Base-by-base conservation (phyloP, 1,284 basidiomycete genomes). In the Hypsizygus ulmarius region DNA sequence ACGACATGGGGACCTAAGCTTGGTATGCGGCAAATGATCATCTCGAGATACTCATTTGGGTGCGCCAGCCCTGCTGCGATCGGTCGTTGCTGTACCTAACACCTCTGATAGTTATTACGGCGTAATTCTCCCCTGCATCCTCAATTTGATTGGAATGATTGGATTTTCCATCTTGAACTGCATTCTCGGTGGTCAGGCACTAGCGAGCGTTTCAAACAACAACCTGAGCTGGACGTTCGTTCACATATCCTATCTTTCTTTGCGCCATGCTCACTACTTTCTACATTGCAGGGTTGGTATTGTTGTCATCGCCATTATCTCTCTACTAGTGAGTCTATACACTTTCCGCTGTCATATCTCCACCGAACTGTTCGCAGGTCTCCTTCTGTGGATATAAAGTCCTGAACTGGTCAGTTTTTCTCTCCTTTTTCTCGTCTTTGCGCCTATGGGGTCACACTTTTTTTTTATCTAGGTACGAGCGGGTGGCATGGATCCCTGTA, bases 1-100 rank as follows among this genome's bases (percentile, higher is more conserved):
- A 75, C 84, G 10, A 90, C 86, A 33, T 93, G 89, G 80, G 92
- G 93, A n/a, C 87, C 90, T 0, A 85, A 83, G 63, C 72, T 88
- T 0, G 93, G 92, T 7, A 78, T 94, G 70, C 78, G 92, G n/a
- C 91, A 93, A 59, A 92, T 94, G 87, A 81, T 90, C 15, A 79
- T 84, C 50, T 83, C 91, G 19, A 64, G 71, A 50, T 73, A 72
- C 65, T 84, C 80, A 30, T 90, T 92, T 61, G 90, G 89, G 81
- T 87, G 36, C 64, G 14, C 30, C 29, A 16, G 1, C 7, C 15
- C 9, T 21, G 16, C 48, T 32, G 2, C 19, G 16, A 10, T n/a
- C 12, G 25, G 5, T 21, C 36, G 34, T 32, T 15, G 37, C 5
- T 34, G 37, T n/a, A 6, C 45, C 42, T 39, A 18, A 6, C 14